A percentile compares a stretch with the other conserved stretches of the same genome.
Conservation (phyloP, 2,329 filamentous ascomycete genomes). For the Alternaria sp. region DNA sequence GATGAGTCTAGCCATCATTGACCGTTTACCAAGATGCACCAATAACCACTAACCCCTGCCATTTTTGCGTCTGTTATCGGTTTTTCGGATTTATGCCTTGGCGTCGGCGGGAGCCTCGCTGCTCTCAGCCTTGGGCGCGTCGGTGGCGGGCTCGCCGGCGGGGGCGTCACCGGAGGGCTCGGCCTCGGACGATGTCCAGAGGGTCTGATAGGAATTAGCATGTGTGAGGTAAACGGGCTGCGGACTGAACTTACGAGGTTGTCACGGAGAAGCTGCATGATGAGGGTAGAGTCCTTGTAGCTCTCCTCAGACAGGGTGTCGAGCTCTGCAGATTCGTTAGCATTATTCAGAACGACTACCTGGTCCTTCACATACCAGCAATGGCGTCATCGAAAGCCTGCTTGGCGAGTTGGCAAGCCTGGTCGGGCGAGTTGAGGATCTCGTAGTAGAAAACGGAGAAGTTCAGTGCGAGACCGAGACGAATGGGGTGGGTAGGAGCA, state of each 20-base stretch:
- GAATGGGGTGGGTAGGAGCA: constrained; percentile 90
- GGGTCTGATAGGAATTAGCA: constrained; percentile 67
- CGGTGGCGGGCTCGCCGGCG: constrained; percentile 62
- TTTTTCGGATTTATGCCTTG: constrained; percentile 58
- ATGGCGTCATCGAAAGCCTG: constrained; percentile 96
- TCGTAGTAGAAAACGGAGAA: constrained; percentile 99
- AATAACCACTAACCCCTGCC: constrained; percentile 34
- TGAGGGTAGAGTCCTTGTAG: constrained; percentile 98
- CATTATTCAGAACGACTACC: background rate
- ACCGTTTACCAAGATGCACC: constrained; percentile 43
- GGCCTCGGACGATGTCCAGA: constrained; percentile 98
- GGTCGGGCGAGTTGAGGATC: constrained; percentile 97
- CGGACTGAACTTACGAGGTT: constrained; percentile 71
- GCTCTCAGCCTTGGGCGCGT: constrained; percentile 53
- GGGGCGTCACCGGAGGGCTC: constrained; percentile 71
- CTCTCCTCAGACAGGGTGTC: constrained; percentile 97
- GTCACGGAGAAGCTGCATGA: constrained; percentile 98
- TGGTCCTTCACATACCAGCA: constrained; percentile 64
- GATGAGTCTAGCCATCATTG: constrained; percentile 38
- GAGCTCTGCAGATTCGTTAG: constrained; percentile 68
- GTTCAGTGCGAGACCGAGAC: constrained; percentile 89
- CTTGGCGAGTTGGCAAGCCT: constrained; percentile 97
- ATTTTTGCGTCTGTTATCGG: constrained; percentile 40
- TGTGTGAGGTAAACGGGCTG: background rate
- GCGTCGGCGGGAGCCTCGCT: constrained; percentile 62